Conservation (phyloP, 768 basidiomycete species). For the Phlebiopsis gigantea region DNA sequence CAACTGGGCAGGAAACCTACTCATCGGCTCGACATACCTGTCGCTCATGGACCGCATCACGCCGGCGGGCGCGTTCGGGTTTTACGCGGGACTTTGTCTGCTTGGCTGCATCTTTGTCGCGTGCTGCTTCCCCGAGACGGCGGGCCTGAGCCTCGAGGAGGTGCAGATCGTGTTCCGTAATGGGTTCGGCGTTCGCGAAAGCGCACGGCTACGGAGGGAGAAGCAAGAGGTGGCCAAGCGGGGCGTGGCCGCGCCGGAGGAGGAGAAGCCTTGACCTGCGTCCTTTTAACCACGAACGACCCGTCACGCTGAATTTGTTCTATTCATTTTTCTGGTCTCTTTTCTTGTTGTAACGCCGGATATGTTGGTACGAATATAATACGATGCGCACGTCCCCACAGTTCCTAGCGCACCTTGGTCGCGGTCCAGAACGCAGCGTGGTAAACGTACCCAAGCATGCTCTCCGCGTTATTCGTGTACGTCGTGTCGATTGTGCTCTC, state of each 20-base stretch:
- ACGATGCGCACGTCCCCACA: neutral
- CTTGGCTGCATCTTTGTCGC: slow-evolving; percentile 66
- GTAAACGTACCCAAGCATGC: slow-evolving; percentile 84
- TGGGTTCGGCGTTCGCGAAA: slow-evolving; percentile 62
- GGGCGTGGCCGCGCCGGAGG: neutral
- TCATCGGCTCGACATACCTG: slow-evolving; percentile 77
- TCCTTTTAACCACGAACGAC: too few species aligned
- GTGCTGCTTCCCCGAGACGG: slow-evolving; percentile 75
- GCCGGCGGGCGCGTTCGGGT: slow-evolving; percentile 69
- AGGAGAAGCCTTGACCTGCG: neutral
- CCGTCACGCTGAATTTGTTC: too few species aligned
- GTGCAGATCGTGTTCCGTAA: slow-evolving; percentile 55
- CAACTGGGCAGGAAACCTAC: slow-evolving; percentile 74
- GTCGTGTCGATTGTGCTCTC: slow-evolving; percentile 77
- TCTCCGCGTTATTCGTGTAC: slow-evolving; percentile 77
- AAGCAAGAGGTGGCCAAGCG: slow-evolving; percentile 29
- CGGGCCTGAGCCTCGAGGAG: slow-evolving; percentile 66
- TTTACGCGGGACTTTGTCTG: slow-evolving; percentile 70
- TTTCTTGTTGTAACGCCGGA: slow-evolving; percentile 5
- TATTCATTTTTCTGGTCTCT: neutral
- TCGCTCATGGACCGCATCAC: slow-evolving; percentile 72
- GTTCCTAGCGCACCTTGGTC: slow-evolving; percentile 29
- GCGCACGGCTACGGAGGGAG: slow-evolving; percentile 40
- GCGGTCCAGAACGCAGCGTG: slow-evolving; percentile 84
- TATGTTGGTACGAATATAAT: slow-evolving; percentile 10